Evolutionary conservation across 2,329 filamentous ascomycete genomes (phyloP).

Genomic region (Aspergillus caelatus): DNA sequence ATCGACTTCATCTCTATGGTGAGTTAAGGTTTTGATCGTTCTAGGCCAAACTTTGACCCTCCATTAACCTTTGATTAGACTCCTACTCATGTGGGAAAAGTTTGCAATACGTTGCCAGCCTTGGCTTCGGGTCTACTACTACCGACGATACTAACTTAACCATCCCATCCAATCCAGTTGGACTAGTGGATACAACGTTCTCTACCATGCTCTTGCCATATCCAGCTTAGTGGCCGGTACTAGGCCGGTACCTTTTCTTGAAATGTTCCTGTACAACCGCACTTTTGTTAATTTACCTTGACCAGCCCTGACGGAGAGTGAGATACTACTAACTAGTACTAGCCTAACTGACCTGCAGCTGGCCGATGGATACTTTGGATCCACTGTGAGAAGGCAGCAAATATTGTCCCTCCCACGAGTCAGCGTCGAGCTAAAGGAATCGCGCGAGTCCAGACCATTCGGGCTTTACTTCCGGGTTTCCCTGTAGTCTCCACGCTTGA

Average conservation of each 20-base stretch:
- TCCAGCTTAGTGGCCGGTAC: slow-evolving; percentile 1
- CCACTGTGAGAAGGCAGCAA: slow-evolving; percentile 6
- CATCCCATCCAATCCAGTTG: neutral
- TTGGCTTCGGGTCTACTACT: neutral
- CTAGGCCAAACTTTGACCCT: neutral
- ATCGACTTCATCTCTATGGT: neutral
- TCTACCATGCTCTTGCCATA: neutral
- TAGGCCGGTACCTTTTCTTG: slow-evolving; percentile 1
- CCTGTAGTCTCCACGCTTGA: slow-evolving; percentile 7
- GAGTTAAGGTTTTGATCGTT: neutral
- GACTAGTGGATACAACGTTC: neutral
- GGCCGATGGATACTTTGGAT: slow-evolving; percentile 16
- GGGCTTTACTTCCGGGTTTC: slow-evolving; percentile 18
- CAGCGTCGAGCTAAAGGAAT: slow-evolving; percentile 3
- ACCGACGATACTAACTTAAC: neutral
- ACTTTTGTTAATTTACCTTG: neutral
- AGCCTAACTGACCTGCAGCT: slow-evolving; percentile 15
- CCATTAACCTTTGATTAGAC: neutral
- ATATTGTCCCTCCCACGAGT: neutral
- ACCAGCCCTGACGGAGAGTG: neutral
- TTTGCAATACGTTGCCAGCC: neutral
- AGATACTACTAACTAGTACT: neutral
- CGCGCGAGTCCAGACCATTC: slow-evolving; percentile 22
- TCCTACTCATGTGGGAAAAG: slow-evolving; percentile 2
- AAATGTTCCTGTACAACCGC: slow-evolving; percentile 4